Percentiles rank a stretch among this genome's conserved stretches.
Evolutionary conservation across 1,284 basidiomycete species (phyloP).

Genomic region (Ceratobasidium theobromae): DNA sequence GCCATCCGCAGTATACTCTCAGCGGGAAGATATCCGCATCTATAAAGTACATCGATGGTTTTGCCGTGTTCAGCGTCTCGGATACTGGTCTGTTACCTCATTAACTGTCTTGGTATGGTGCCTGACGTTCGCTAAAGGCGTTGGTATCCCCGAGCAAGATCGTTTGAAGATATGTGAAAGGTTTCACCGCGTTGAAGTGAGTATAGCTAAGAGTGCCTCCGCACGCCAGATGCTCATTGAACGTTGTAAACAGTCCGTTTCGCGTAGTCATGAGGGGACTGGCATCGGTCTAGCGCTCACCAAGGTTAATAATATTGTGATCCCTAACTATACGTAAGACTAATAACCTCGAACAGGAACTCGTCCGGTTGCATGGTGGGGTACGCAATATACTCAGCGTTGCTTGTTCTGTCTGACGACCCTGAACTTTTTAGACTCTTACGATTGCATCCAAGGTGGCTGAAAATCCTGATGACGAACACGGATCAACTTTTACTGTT

Average conservation of each 20-base stretch:
- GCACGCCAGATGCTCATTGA: not conserved
- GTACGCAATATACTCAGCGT: not conserved
- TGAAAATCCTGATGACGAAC: constrained; percentile 35
- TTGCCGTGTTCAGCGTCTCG: constrained; percentile 38
- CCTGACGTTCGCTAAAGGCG: constrained; percentile 22
- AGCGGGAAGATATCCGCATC: constrained; percentile 38
- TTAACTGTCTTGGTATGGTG: not conserved
- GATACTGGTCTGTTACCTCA: constrained; percentile 38
- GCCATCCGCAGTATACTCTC: constrained; percentile 40
- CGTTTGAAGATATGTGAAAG: constrained; percentile 40
- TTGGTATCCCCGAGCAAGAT: constrained; percentile 41
- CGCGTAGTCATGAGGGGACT: constrained; percentile 43
- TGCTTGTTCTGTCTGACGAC: not conserved
- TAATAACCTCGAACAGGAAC: constrained; percentile 35
- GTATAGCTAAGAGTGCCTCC: not conserved
- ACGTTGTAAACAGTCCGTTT: constrained; percentile 36
- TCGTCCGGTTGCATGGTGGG: constrained; percentile 42
- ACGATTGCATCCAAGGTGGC: not conserved
- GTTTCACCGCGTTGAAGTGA: constrained; percentile 41
- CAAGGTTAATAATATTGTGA: constrained; percentile 7
- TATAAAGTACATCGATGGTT: constrained; percentile 33
- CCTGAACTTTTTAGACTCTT: not conserved
- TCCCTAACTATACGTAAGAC: not conserved
- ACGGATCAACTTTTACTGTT: constrained; percentile 42
- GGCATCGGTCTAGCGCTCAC: constrained; percentile 44